Evolutionary conservation across 805 yeast species (phyloP).

Genomic region (Lipomyces lipofer): DNA sequence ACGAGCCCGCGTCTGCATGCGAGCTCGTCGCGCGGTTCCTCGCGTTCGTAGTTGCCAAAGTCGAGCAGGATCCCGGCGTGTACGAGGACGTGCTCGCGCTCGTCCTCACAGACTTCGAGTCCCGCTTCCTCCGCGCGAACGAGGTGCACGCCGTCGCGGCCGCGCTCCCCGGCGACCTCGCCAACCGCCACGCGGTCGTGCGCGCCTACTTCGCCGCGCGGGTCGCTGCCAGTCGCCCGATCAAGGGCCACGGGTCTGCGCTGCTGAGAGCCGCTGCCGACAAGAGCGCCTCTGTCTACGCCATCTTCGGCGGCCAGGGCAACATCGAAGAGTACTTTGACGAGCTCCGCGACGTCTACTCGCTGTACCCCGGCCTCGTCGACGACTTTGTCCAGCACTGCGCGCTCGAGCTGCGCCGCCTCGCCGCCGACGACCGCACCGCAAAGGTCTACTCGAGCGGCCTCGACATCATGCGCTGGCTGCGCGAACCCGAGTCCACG

Average conservation of each 20-base stretch:
- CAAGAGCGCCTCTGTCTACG: slow-evolving; percentile 60
- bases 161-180: slow-evolving; percentile 51
- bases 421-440: slow-evolving; percentile 71
- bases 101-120: slow-evolving; percentile 79
- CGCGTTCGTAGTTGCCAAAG: slow-evolving; percentile 51
- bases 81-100: slow-evolving; percentile 69
- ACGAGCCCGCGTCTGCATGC: slow-evolving; percentile 83
- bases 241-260: slow-evolving; percentile 54
- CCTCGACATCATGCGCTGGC: slow-evolving; percentile 84
- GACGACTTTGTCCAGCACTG: slow-evolving; percentile 68
- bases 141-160: slow-evolving; percentile 93
- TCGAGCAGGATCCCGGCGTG: slow-evolving; percentile 49
- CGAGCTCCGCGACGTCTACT: slow-evolving; percentile 84
- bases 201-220: slow-evolving; percentile 73
- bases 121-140: slow-evolving; percentile 66
- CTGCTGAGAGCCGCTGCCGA: slow-evolving; percentile 64
- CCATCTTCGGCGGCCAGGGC: slow-evolving; percentile 99
- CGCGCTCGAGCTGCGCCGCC: slow-evolving; percentile 63
- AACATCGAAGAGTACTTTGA: slow-evolving; percentile 96
- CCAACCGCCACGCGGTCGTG: slow-evolving; percentile 72
- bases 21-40: slow-evolving; percentile 83
- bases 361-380: slow-evolving; percentile 72
- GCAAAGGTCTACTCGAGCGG: slow-evolving; percentile 93
- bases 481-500: slow-evolving; percentile 76
- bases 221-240: slow-evolving; percentile 51